phyloP scores from a whole-genome alignment of 352 stramenopile species.

The Discostella stelligera region DNA sequence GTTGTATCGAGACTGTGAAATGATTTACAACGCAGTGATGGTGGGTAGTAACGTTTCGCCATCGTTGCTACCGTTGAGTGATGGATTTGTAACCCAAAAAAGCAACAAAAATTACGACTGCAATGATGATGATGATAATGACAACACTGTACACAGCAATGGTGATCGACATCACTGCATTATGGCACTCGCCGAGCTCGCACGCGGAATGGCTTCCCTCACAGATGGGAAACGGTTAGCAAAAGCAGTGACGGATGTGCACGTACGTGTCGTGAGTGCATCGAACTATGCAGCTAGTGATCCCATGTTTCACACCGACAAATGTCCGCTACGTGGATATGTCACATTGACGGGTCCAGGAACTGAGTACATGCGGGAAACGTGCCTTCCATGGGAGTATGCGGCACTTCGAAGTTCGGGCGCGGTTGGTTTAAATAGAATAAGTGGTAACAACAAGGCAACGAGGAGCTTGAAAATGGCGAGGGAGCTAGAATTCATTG shows the following conservation, averaged over 20 bases:
- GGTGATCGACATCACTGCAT: conserved; percentile 17
- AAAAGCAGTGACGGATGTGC: conserved; percentile 30
- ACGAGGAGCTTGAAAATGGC: conserved; percentile 30
- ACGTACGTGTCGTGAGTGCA: conserved; percentile 52
- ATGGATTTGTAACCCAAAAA: not conserved
- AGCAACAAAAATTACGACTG: not conserved
- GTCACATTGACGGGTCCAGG: conserved; percentile 52
- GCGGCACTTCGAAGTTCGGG: conserved; percentile 44
- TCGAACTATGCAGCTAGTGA: conserved; percentile 55
- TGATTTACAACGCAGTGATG: conserved; percentile 35
- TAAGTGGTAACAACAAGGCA: not conserved
- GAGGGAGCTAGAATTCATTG: conserved; percentile 58
- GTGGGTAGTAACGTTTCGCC: not conserved
- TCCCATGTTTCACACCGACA: conserved; percentile 67
- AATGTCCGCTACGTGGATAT: conserved; percentile 60
- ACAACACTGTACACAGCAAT: conserved; percentile 1
- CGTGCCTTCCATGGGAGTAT: conserved; percentile 55
- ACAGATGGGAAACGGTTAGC: conserved; percentile 24
- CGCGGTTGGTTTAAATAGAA: not conserved
- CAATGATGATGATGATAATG: not conserved
- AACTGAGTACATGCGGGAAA: conserved; percentile 51
- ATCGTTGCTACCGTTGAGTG: not conserved
- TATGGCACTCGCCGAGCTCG: conserved; percentile 43
- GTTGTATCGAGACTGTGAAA: conserved; percentile 29
- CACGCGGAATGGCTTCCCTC: conserved; percentile 40